Evolutionary conservation across 306 rosid genomes (phyloP), one percentile per base, ranked within the genome.

Genomic region (Malus fusca): DNA sequence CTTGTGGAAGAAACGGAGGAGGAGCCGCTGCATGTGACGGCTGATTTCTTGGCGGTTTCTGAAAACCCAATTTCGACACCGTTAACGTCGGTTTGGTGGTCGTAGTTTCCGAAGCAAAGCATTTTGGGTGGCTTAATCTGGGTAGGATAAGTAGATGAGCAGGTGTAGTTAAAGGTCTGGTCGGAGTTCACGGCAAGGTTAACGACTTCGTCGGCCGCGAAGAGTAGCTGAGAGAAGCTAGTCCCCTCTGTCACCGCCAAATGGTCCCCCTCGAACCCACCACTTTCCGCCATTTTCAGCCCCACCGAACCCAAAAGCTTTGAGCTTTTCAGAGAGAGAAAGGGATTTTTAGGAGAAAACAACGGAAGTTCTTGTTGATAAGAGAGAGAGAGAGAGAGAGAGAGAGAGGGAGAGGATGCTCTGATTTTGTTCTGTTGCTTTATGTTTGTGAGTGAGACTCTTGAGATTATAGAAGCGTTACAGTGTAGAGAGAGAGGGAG

Each of bases 201-300:
- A 76, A 68, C 70, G 30, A 11, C 80, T 74, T 81, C 79, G 44
- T 88, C 87, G 6, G 81, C 89, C n/a, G 84, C 86, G 35, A 89
- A 88, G 42, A 92, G 86, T 33, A 95, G 66, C 87, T 88, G 93
- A 69, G 97, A 92, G 88, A 95, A 92, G 81, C 85, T 84, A 23
- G 95, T 80, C 22, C 80, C 85, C 23, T 76, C 71, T 17, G 78
- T 56, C 67, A 82, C 69, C 37, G 69, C 52, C 40, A 75, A 79
- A 74, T 91, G 85, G 84, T 89, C 93, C 86, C 87, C 66, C 42
- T 55, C 85, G 62, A 68, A 73, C 28, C 84, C 82, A 35, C 83
- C 82, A 30, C 81, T 86, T 56, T 84, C 81, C 56, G 81, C 93
- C 96, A 87, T 93, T 15, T 11, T 6, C 68, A 63, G 14, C 64